Evolutionary conservation across 2,329 filamentous ascomycete genomes (phyloP).

Genomic region (Rhinocladiella similis): DNA sequence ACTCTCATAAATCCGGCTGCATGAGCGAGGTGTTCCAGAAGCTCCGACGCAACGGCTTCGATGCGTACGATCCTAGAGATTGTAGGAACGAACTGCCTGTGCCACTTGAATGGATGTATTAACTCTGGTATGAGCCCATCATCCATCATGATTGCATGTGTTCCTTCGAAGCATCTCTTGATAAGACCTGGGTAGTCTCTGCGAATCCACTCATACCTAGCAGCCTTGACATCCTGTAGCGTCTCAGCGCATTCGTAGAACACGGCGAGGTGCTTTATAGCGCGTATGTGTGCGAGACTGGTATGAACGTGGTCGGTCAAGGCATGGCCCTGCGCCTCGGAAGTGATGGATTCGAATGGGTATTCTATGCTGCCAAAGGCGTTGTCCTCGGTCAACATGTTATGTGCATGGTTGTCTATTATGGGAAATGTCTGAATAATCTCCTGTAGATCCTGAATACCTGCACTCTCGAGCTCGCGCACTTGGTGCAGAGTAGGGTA

Average conservation of each 20-base stretch:
- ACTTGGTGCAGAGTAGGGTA: conserved; percentile 34
- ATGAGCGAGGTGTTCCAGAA: conserved; percentile 55
- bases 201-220: conserved; percentile 49
- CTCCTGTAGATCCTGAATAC: conserved; percentile 34
- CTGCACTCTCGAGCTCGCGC: conserved; percentile 24
- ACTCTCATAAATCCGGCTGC: conserved; percentile 41
- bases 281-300: conserved; percentile 69
- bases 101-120: conserved; percentile 62
- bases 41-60: conserved; percentile 67
- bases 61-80: conserved; percentile 74
- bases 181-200: conserved; percentile 59
- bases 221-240: conserved; percentile 58
- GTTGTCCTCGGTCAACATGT: conserved; percentile 38
- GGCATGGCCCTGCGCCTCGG: conserved; percentile 71
- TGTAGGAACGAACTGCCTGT: conserved; percentile 64
- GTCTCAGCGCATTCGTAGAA: conserved; percentile 65
- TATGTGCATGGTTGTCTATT: conserved; percentile 53
- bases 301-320: conserved; percentile 58
- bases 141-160: conserved; percentile 75
- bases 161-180: conserved; percentile 66
- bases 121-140: conserved; percentile 65
- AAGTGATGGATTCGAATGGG: conserved; percentile 64
- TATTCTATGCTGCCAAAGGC: conserved; percentile 34
- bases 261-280: conserved; percentile 65
- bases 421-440: conserved; percentile 42